phyloP scores from a whole-genome alignment of 106 monocot genomes.

The Posidonia australis region DNA sequence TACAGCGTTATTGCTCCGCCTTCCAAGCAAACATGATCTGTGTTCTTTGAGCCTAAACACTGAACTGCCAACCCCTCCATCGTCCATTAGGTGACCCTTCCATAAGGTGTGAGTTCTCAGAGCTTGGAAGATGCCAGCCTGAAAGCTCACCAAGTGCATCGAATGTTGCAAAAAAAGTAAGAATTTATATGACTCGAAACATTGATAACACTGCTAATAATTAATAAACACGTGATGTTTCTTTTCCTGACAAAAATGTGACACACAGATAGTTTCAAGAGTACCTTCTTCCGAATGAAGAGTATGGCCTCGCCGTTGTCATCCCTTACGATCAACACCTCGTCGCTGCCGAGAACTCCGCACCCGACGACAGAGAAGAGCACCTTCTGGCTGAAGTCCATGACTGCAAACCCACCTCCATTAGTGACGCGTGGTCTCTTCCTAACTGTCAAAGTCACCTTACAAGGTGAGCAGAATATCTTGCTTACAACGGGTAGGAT shows the following conservation, averaged over 20 bases:
- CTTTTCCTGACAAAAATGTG: no score
- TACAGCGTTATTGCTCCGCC: constrained; percentile 4
- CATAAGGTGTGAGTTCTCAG: constrained; percentile 41
- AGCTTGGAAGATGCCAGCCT: constrained; percentile 68
- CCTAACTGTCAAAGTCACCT: constrained; percentile 35
- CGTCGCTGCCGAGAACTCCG: constrained; percentile 42
- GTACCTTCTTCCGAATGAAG: constrained; percentile 56
- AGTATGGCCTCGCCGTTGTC: constrained; percentile 51
- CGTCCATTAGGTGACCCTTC: constrained; percentile 56
- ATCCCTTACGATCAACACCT: constrained; percentile 50
- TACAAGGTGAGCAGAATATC: constrained; percentile 38
- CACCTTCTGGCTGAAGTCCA: constrained; percentile 21
- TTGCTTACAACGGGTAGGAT: constrained; percentile 57
- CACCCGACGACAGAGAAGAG: constrained; percentile 68
- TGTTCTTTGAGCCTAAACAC: constrained; percentile 36
- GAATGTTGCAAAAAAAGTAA: no score
- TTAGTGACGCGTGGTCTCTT: constrained; percentile 50
- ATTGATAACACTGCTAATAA: no score
- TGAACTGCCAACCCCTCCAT: constrained; percentile 25
- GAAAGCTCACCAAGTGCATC: no score
- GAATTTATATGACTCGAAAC: no score
- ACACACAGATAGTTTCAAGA: neutral
- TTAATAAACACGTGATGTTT: no score
- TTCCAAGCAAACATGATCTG: constrained; percentile 15
- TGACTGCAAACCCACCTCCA: constrained; percentile 67